Evolutionary conservation across 2,329 filamentous ascomycete genomes (phyloP).

Genomic region (Corynespora cassiicola): DNA sequence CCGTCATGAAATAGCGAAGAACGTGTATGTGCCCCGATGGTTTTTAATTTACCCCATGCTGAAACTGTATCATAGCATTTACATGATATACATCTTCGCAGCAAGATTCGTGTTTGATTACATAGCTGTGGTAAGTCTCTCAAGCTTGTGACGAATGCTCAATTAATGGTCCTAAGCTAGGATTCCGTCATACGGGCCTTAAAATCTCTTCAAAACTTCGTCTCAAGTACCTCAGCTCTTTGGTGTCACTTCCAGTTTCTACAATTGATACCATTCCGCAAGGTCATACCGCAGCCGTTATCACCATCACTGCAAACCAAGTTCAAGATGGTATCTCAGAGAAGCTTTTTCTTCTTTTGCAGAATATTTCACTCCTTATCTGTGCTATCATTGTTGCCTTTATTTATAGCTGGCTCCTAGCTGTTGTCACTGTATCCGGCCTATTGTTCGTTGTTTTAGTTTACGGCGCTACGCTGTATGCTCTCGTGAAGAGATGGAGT

Average conservation of each 20-base stretch:
- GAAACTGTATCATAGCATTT: slow-evolving; percentile 48
- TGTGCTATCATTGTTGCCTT: slow-evolving; percentile 32
- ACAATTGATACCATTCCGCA: slow-evolving; percentile 32
- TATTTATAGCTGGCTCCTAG: slow-evolving; percentile 32
- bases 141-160: slow-evolving; percentile 1
- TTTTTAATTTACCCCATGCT: slow-evolving; percentile 8
- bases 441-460: slow-evolving; percentile 27
- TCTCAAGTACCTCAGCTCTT: slow-evolving; percentile 26
- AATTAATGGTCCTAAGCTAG: slow-evolving; percentile 19
- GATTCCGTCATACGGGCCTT: slow-evolving; percentile 31
- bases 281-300: slow-evolving; percentile 33
- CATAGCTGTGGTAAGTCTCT: slow-evolving; percentile 56
- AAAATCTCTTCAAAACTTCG: slow-evolving; percentile 33
- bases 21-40: slow-evolving; percentile 39
- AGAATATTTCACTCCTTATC: slow-evolving; percentile 27
- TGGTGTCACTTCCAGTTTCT: slow-evolving; percentile 31
- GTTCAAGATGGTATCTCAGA: slow-evolving; percentile 38
- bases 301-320: slow-evolving; percentile 33
- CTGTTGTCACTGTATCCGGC: slow-evolving; percentile 29
- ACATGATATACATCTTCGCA: slow-evolving; percentile 65
- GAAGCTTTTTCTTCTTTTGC: slow-evolving; percentile 30
- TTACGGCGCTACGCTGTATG: slow-evolving; percentile 26
- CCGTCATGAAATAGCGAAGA: slow-evolving; percentile 52
- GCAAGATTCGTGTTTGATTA: slow-evolving; percentile 63
- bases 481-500: slow-evolving; percentile 20